Percentiles rank a stretch among this genome's conserved stretches.
Evolutionary conservation across 1,284 basidiomycete genomes (phyloP).

Genomic region (Ganoderma multipileum): DNA sequence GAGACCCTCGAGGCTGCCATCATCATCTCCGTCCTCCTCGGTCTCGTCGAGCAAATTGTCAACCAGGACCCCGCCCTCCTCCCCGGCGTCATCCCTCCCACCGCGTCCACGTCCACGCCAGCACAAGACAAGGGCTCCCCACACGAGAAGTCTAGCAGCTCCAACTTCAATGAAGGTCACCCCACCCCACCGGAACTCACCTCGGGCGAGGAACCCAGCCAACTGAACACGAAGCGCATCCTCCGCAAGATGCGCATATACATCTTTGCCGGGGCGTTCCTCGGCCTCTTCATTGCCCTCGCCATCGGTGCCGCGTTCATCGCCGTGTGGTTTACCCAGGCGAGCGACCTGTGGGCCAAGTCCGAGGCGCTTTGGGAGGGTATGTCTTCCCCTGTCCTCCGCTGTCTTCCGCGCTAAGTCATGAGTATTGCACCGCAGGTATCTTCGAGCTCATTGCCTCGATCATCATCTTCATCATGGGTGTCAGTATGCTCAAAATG

Average conservation of each 20-base stretch:
- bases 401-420: background rate
- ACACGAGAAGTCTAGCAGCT: conserved; percentile 33
- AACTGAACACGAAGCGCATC: conserved; percentile 44
- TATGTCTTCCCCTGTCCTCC: conserved; percentile 22
- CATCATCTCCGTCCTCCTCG: conserved; percentile 88
- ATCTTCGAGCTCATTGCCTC: conserved; percentile 84
- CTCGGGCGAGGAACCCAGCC: conserved; percentile 32
- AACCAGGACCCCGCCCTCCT: conserved; percentile 46
- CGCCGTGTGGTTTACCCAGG: conserved; percentile 83
- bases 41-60: conserved; percentile 83
- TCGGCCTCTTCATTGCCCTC: conserved; percentile 81
- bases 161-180: conserved; percentile 24
- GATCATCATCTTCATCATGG: conserved; percentile 72
- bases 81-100: conserved; percentile 28
- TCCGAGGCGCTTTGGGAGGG: conserved; percentile 82
- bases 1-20: conserved; percentile 91
- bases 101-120: conserved; percentile 15
- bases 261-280: conserved; percentile 80
- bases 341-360: conserved; percentile 72
- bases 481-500: conserved; percentile 58
- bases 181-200: conserved; percentile 30
- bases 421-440: conserved; percentile 52
- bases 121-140: conserved; percentile 29
- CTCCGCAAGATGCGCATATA: conserved; percentile 71
- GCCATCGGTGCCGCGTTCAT: conserved; percentile 82